Evolutionary conservation across 2,329 filamentous ascomycete species (phyloP), one percentile per base, ranked within the genome.

Genomic region (Thielaviopsis euricoi): DNA sequence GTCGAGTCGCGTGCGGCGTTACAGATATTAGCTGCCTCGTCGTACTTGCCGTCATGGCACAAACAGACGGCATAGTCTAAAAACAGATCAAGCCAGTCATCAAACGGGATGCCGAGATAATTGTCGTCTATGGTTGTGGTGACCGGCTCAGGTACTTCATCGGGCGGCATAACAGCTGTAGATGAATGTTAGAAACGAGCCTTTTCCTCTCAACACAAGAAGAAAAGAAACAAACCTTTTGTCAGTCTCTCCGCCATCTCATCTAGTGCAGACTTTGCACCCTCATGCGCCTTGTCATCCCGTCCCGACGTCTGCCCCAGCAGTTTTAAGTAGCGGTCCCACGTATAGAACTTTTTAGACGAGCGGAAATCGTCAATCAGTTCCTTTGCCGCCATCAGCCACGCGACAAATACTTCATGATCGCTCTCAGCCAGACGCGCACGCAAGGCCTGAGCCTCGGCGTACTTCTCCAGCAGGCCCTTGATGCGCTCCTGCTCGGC

Each of bases 41-140:
- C 77, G 15, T 79, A 74, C 53, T 85, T 80, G 37, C 83, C 83
- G 21, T 76, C 73, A 49, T 81, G 79, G 7, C 89, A 86, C 33
- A 93, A 77, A 5, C 84, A 76, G 53, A 96, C 76, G 2, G 89
- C 86, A 67, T 94, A 94, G 65, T 93, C 87, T 40, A 94, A 78
- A 67, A 98, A 95, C 0, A 95, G 77, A 63, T 94, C 87, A 2
- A 96, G 78, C 93, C 93, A 98, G 52, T 82, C 78, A 59, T 83
- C 76, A 66, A 97, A 95, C 0, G 82, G 74, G 52, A 97, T 87
- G 7, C 86, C 86, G 63, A 88, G 84, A 66, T 89, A 90, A 60
- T 67, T 74, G 25, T 71, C 71, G 19, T 60, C 63, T 22, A 29
- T 40, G 0, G 26, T 22, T 21, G 25, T 40, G 10, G 37, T 23